Percentiles rank a stretch among this genome's conserved stretches.
phyloP scores from a whole-genome alignment of 192 early-diverging fungal species.

The Coemansia sp. region DNA sequence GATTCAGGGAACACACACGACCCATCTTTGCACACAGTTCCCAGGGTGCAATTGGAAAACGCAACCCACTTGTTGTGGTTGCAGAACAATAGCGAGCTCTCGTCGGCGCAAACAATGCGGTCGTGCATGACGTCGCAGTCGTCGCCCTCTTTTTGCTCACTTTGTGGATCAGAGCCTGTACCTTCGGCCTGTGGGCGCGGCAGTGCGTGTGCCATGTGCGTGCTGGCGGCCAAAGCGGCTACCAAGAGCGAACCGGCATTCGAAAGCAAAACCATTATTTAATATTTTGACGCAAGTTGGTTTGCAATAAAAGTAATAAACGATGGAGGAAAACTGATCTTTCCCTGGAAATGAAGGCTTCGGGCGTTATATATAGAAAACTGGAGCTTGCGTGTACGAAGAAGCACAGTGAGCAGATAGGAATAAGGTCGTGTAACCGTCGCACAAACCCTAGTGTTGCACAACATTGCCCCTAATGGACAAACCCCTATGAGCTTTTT shows the following conservation, averaged over 20 bases:
- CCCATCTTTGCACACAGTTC: constrained; percentile 38
- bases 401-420: not conserved
- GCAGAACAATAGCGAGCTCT: constrained; percentile 30
- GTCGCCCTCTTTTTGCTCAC: constrained; percentile 18
- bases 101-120: constrained; percentile 27
- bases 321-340: not conserved
- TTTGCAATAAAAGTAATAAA: not conserved
- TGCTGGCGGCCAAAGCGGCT: constrained; percentile 12
- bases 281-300: not conserved
- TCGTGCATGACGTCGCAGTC: constrained; percentile 18
- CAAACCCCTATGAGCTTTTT: too few species aligned
- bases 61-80: constrained; percentile 31
- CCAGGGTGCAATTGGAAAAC: constrained; percentile 27
- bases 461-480: not conserved
- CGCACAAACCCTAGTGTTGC: not conserved
- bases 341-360: not conserved
- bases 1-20: constrained; percentile 15
- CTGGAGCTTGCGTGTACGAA: not conserved
- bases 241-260: constrained; percentile 28
- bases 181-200: constrained; percentile 26
- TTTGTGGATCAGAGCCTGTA: not conserved
- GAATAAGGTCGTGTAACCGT: not conserved
- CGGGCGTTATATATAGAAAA: not conserved
- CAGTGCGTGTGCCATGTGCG: constrained; percentile 15
- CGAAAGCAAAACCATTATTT: constrained; percentile 27